phyloP scores from a whole-genome alignment of 2,329 filamentous ascomycete genomes.

The Colletotrichum australisinense region DNA sequence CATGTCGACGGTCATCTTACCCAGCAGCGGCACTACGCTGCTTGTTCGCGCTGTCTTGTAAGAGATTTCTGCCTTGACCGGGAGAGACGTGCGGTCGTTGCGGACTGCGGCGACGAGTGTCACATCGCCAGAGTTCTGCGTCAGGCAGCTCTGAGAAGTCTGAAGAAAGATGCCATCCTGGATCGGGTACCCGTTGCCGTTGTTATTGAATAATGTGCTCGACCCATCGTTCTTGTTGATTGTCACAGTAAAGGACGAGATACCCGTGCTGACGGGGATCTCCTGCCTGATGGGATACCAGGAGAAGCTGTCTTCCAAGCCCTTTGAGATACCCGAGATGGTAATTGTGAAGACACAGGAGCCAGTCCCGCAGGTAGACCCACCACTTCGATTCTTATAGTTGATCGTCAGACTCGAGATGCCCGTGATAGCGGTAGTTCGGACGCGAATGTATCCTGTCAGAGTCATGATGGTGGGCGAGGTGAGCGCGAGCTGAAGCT shows the following conservation, averaged over 20 bases:
- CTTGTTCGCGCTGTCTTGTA: slow-evolving; percentile 53
- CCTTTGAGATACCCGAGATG: slow-evolving; percentile 60
- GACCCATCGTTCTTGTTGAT: slow-evolving; percentile 61
- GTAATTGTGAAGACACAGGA: slow-evolving; percentile 58
- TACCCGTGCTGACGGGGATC: slow-evolving; percentile 67
- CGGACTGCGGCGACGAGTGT: slow-evolving; percentile 61
- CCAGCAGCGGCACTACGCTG: slow-evolving; percentile 56
- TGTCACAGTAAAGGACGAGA: slow-evolving; percentile 70
- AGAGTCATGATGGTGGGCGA: slow-evolving; percentile 61
- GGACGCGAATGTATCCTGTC: slow-evolving; percentile 67
- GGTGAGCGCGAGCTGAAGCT: slow-evolving; percentile 65
- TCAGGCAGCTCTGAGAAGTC: slow-evolving; percentile 66
- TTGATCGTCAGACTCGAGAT: slow-evolving; percentile 62
- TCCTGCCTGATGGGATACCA: slow-evolving; percentile 62
- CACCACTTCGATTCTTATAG: slow-evolving; percentile 67
- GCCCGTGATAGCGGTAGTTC: slow-evolving; percentile 59
- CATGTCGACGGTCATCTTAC: slow-evolving; percentile 52
- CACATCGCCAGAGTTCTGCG: slow-evolving; percentile 53
- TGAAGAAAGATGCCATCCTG: slow-evolving; percentile 67
- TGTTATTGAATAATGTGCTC: slow-evolving; percentile 63
- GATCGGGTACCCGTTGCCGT: slow-evolving; percentile 65
- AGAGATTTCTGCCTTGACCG: slow-evolving; percentile 54
- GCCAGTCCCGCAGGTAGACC: slow-evolving; percentile 53
- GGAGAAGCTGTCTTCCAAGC: slow-evolving; percentile 71
- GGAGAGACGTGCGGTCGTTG: slow-evolving; percentile 56